A percentile compares a stretch with the other conserved stretches of the same genome.
phyloP scores from a whole-genome alignment of 495 filamentous ascomycete species.

The Penicillium angulare region DNA sequence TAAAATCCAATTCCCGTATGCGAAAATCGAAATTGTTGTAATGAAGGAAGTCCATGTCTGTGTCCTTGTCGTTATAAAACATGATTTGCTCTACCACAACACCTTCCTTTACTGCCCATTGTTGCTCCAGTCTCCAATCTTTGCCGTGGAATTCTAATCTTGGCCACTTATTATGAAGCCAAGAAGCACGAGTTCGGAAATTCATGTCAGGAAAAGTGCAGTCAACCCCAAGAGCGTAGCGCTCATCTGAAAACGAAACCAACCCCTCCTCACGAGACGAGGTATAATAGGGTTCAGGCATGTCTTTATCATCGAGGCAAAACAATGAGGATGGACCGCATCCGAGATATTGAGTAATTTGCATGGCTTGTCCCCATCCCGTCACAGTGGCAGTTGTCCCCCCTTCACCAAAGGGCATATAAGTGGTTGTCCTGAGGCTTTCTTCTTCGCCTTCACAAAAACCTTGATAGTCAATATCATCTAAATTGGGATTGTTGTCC shows the following conservation, averaged over 20 bases:
- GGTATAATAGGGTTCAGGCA: neutral
- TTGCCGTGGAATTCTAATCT: neutral
- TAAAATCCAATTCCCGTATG: neutral
- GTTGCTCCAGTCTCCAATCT: neutral
- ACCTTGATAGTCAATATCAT: too few relatives aligned
- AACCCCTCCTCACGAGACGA: neutral
- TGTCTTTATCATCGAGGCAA: neutral
- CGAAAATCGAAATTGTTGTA: neutral
- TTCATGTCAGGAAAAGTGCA: too few relatives aligned
- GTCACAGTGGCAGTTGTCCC: neutral
- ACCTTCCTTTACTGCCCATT: neutral
- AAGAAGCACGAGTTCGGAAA: too few relatives aligned
- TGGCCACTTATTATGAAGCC: neutral
- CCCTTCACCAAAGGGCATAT: neutral
- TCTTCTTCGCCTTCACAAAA: too few relatives aligned
- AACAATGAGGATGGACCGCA: neutral
- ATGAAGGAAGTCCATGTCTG: neutral
- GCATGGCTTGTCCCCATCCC: neutral
- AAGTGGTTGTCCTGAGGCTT: too few relatives aligned
- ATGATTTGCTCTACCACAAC: neutral
- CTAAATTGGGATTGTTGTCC: too few relatives aligned
- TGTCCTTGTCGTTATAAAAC: neutral
- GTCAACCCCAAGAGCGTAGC: neutral
- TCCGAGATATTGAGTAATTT: neutral
- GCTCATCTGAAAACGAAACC: neutral